phyloP scores from a whole-genome alignment of 352 stramenopile genomes.

The Aphanomyces euteiches region DNA sequence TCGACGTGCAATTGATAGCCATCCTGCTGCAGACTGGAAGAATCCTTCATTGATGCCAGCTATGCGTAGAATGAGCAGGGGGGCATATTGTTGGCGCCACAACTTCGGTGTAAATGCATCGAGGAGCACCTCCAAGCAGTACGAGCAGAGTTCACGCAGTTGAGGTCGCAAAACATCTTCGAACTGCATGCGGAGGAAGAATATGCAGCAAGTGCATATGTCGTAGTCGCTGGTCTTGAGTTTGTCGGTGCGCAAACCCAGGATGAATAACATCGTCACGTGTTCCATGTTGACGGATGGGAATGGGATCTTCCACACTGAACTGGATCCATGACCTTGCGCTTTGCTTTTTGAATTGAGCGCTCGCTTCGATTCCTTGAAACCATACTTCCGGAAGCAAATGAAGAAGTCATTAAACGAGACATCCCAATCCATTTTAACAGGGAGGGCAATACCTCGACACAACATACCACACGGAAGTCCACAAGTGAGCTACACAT shows the following conservation, averaged over 20 bases:
- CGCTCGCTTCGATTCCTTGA: conserved; percentile 77
- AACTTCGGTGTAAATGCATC: conserved; percentile 62
- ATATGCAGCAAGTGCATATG: conserved; percentile 81
- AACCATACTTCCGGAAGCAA: conserved; percentile 71
- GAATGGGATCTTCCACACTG: conserved; percentile 43
- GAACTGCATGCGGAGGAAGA: conserved; percentile 84
- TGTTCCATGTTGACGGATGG: conserved; percentile 79
- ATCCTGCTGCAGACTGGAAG: conserved; percentile 69
- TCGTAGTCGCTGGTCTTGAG: conserved; percentile 68
- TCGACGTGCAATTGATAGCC: conserved; percentile 66
- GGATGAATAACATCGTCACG: conserved; percentile 69
- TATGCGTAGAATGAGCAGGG: conserved; percentile 73
- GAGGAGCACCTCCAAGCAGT: conserved; percentile 76
- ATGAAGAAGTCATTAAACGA: conserved; percentile 74
- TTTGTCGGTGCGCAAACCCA: conserved; percentile 61
- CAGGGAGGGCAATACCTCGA: conserved; percentile 47
- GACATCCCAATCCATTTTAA: conserved; percentile 62
- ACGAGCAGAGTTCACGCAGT: conserved; percentile 70
- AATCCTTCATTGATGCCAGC: conserved; percentile 68
- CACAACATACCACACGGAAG: conserved; percentile 50
- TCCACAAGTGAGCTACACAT: conserved; percentile 29
- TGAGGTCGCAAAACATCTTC: conserved; percentile 65
- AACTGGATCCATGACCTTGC: conserved; percentile 36
- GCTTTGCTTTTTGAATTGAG: conserved; percentile 79
- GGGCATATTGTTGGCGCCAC: conserved; percentile 72